phyloP scores from a whole-genome alignment of 495 filamentous ascomycete species.

The Ascobolus immersus region DNA sequence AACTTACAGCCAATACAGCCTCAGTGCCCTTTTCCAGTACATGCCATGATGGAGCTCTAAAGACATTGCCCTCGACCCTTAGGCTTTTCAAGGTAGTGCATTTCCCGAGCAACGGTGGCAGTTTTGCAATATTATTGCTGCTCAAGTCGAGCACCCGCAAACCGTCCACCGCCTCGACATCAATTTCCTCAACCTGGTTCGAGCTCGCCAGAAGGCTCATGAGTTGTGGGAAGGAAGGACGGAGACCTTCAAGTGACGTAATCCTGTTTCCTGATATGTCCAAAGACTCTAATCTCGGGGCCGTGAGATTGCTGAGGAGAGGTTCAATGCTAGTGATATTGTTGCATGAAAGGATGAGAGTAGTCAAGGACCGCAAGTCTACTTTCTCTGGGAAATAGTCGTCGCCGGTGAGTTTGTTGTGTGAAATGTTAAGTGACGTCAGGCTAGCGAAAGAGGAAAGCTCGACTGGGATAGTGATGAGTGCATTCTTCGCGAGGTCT shows the following conservation, averaged over 20 bases:
- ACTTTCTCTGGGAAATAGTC: conserved; percentile 34
- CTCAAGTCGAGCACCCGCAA: conserved; percentile 49
- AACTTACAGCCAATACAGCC: conserved; percentile 32
- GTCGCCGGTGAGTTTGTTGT: conserved; percentile 44
- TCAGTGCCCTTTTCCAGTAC: conserved; percentile 73
- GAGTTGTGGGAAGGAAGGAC: conserved; percentile 36
- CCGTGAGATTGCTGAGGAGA: conserved; percentile 34
- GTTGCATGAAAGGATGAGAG: conserved; percentile 46
- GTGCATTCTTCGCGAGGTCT: conserved; percentile 49
- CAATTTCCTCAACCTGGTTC: conserved; percentile 45
- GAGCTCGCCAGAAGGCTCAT: conserved; percentile 42
- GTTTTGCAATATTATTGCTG: conserved; percentile 53
- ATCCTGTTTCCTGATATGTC: conserved; percentile 63
- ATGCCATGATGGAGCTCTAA: conserved; percentile 52
- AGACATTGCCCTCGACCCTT: conserved; percentile 21
- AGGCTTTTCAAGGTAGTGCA: conserved; percentile 24
- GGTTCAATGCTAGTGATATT: conserved; percentile 37
- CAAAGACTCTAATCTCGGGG: conserved; percentile 45
- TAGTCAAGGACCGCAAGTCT: conserved; percentile 43
- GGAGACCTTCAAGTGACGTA: conserved; percentile 32
- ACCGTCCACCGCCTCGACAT: conserved; percentile 48
- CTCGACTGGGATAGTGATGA: conserved; percentile 41
- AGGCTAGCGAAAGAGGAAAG: conserved; percentile 42
- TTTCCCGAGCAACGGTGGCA: conserved; percentile 57
- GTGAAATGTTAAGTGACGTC: conserved; percentile 48